Base-by-base conservation (phyloP, 2,329 filamentous ascomycete species). In the Fusarium proliferatum region DNA sequence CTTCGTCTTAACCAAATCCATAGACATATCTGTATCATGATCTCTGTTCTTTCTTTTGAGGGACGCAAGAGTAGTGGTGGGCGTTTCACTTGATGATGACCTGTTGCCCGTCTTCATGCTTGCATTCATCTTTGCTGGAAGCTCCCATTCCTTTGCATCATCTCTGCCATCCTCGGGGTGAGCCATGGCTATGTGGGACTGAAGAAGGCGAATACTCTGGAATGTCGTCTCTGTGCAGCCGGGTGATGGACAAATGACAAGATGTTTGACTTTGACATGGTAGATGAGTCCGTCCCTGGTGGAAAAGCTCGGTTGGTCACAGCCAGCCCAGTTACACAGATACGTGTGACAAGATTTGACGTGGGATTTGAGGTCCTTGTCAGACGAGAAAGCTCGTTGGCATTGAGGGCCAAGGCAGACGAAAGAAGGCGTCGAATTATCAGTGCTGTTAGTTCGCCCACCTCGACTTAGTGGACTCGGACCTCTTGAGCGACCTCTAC, bases 261-360 rank as follows among this genome's bases (percentile, higher is more conserved):
- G 78, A 65, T 86, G 85, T 52, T 85, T 81, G 26, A 78, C 77
- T 62, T 86, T 84, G 43, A 86, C 83, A 64, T 86, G 85, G 77
- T 84, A 82, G 21, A 81, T 79, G 38, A 86, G 80, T 13, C 80
- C 83, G 39, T 81, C 80, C 19, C 78, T 79, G 3, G 82, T 81
- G 5, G 78, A 73, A 60, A 85, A 86, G 51, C 79, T 79, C 2
- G 78, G 70, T 11, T 80, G 79, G 3, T 75, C 65, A 45, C 85
- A 86, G 28, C 78, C 76, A 4, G 78, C 79, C 85, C 84, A 86
- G 58, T 81, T 80, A 69, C 85, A 86, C 3, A 79, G 72, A 64
- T 84, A 77, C 4, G 75, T 76, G 61, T 83, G 79, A 21, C 65
- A 73, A 28, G 78, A 72, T 51, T 71, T 72, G 57, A 78, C 72